A percentile compares a stretch with the other conserved stretches of the same genome.
Conservation (phyloP, 805 yeast genomes). For the Torulaspora quercuum region DNA sequence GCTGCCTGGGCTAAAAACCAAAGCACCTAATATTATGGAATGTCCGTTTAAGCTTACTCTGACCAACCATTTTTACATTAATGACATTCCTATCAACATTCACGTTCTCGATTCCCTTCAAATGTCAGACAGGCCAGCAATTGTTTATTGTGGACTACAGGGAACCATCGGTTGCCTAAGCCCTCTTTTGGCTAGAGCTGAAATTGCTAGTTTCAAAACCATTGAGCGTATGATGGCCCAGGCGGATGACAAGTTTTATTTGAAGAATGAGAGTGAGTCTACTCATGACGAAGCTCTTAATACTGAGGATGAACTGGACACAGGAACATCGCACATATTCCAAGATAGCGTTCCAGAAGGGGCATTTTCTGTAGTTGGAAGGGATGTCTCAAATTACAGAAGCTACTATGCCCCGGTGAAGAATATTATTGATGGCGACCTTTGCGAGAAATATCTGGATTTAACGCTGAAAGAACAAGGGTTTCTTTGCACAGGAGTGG, state of each 20-base stretch:
- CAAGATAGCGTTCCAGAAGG: conserved; percentile 28
- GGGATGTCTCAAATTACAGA: conserved; percentile 65
- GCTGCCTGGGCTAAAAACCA: conserved; percentile 8
- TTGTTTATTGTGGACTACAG: conserved; percentile 71
- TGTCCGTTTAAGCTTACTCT: conserved; percentile 48
- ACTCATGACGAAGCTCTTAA: conserved; percentile 1
- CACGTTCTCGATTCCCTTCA: conserved; percentile 38
- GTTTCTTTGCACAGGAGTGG: conserved; percentile 32
- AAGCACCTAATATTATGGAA: conserved; percentile 28
- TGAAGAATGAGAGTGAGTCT: conserved; percentile 12
- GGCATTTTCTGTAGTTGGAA: conserved; percentile 47
- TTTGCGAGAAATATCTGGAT: conserved; percentile 55
- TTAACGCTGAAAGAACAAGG: conserved; percentile 24
- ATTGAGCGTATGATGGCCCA: conserved; percentile 49
- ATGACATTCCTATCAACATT: conserved; percentile 68
- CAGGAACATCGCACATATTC: conserved; percentile 1
- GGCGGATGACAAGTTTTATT: conserved; percentile 22
- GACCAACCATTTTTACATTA: conserved; percentile 57
- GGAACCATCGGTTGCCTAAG: conserved; percentile 75
- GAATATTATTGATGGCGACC: conserved; percentile 82
- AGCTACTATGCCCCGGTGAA: conserved; percentile 80
- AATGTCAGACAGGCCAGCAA: conserved; percentile 53
- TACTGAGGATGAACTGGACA: conserved; percentile 28
- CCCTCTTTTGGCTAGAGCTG: conserved; percentile 63
- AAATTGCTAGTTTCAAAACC: conserved; percentile 53